Conservation (phyloP, 257 asterid genomes). For the Nemophila menziesii region DNA sequence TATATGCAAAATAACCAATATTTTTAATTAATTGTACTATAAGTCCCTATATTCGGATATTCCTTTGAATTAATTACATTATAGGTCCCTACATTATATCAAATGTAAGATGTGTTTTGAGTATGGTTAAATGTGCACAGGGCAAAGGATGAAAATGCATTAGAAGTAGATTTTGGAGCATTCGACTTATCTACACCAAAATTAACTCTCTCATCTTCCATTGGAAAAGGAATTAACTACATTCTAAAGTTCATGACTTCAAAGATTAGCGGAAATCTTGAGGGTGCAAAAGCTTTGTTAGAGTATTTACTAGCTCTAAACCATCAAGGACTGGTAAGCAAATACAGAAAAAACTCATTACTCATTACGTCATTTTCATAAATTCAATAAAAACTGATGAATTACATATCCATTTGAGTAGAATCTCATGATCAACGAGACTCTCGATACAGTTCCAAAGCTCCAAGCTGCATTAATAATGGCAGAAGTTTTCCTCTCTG, state of each 20-base stretch:
- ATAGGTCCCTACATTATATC: too few species aligned
- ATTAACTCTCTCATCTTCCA: constrained; percentile 42
- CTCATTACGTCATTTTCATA: not conserved
- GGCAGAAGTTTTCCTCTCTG: constrained; percentile 42
- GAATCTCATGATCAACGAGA: constrained; percentile 69
- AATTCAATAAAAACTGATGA: too few species aligned
- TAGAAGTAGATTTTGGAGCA: constrained; percentile 70
- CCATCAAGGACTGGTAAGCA: constrained; percentile 56
- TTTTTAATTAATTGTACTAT: too few species aligned
- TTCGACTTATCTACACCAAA: constrained; percentile 35
- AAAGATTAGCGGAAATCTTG: constrained; percentile 30
- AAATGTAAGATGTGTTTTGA: not conserved
- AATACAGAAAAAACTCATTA: not conserved
- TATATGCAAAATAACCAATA: too few species aligned
- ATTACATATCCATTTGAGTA: constrained; percentile 11
- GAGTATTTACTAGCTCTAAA: constrained; percentile 53
- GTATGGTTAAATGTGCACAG: constrained; percentile 21
- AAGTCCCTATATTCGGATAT: too few species aligned
- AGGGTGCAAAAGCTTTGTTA: constrained; percentile 45
- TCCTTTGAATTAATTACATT: too few species aligned
- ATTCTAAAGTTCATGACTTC: constrained; percentile 57
- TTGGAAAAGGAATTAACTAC: constrained; percentile 50
- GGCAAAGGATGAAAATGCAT: constrained; percentile 62
- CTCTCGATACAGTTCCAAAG: constrained; percentile 37
- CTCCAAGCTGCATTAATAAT: constrained; percentile 47